These are phyloP conservation scores for Leptographium flavum DNA, from an alignment of 2,329 filamentous ascomycete genomes.

Conservation along the genomic window DNA sequence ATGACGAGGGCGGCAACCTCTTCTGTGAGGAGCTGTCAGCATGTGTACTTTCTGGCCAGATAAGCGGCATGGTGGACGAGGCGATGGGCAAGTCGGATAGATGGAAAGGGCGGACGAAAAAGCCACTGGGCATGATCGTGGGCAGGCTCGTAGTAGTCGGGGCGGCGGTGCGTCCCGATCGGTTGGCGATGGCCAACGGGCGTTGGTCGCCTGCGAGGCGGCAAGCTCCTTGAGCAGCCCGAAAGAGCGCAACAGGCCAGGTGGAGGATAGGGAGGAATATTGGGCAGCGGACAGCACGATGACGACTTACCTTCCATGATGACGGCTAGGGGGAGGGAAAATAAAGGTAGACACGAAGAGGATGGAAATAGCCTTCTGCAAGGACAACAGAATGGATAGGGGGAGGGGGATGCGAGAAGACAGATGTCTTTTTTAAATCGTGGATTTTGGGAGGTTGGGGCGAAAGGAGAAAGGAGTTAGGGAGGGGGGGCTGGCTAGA, in stretches of 20 bases:
- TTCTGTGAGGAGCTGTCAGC: constrained; percentile 45
- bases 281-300: constrained; percentile 6
- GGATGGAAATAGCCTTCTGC: not conserved
- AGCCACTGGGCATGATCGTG: no score
- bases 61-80: not conserved
- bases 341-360: constrained; percentile 11
- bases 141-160: no score
- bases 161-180: no score
- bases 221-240: not conserved
- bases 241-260: not conserved
- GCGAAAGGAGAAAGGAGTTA: constrained; percentile 3
- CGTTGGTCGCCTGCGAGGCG: not conserved
- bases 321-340: constrained; percentile 28
- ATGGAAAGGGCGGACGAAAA: not conserved
- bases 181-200: not conserved
- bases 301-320: constrained; percentile 41
- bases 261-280: not conserved
- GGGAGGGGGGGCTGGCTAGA: constrained; percentile 2
- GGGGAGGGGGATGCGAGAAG: not conserved
- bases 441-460: constrained; percentile 10
- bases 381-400: not conserved
- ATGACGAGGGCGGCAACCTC: constrained; percentile 99
- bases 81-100: not conserved
- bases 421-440: not conserved
- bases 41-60: not conserved